phyloP scores from a whole-genome alignment of 495 filamentous ascomycete species.

The Stereocaulon alpinum region DNA sequence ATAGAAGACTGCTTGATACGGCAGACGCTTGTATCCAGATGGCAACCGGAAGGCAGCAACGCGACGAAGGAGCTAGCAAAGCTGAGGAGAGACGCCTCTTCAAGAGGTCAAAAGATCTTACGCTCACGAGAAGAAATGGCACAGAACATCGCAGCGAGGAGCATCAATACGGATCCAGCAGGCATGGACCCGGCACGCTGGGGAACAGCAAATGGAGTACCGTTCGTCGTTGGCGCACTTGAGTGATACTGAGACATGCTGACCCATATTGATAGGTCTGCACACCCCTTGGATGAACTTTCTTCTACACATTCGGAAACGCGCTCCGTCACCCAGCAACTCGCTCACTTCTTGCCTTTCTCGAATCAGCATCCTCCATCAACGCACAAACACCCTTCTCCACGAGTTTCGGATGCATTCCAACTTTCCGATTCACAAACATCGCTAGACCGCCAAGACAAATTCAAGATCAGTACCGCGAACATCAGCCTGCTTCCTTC shows the following conservation, averaged over 20 bases:
- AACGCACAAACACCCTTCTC: neutral
- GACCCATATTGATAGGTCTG: neutral
- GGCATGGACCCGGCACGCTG: neutral
- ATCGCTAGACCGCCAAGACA: neutral
- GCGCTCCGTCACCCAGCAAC: neutral
- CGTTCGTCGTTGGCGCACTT: neutral
- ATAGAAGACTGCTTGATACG: neutral
- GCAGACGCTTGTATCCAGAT: conserved; percentile 2
- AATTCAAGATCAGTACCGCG: neutral
- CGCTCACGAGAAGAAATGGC: neutral
- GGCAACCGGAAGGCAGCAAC: neutral
- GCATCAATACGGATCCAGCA: neutral
- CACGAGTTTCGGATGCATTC: neutral
- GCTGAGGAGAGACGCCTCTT: neutral
- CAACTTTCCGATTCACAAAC: neutral
- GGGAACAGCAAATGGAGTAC: neutral
- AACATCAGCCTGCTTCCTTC: neutral
- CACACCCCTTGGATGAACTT: too few relatives aligned
- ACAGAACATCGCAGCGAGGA: neutral
- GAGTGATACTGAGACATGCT: neutral
- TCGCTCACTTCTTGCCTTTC: conserved; percentile 6
- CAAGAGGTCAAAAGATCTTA: neutral
- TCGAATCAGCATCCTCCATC: neutral
- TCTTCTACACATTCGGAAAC: neutral
- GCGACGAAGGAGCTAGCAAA: neutral